Percentiles rank a stretch among this genome's conserved stretches.
Evolutionary conservation across 495 filamentous ascomycete genomes (phyloP).

Genomic region (Penicillium crystallinum): DNA sequence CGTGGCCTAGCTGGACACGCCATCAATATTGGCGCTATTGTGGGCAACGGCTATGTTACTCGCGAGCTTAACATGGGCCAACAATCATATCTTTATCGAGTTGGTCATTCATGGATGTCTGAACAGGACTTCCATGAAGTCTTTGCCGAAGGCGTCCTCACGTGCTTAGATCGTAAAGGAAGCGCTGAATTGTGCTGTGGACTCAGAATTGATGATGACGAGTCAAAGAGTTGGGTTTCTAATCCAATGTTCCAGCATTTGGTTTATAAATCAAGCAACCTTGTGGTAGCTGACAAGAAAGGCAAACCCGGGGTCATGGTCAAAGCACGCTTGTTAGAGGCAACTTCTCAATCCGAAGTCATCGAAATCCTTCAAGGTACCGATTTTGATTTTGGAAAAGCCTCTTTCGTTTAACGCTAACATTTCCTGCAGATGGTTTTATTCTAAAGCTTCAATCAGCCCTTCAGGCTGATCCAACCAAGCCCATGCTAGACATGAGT

Average conservation of each 20-base stretch:
- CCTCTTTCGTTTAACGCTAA: no score
- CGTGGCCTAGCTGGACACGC: constrained; percentile 38
- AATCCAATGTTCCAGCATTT: constrained; percentile 28
- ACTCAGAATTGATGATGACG: constrained; percentile 21
- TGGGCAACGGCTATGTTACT: constrained; percentile 52
- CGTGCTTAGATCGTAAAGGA: constrained; percentile 6
- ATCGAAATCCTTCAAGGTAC: constrained; percentile 14
- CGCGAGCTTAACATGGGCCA: constrained; percentile 22
- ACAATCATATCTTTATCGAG: constrained; percentile 20
- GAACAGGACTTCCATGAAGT: constrained; percentile 56
- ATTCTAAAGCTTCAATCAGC: constrained; percentile 6
- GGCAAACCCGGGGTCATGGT: constrained; percentile 16
- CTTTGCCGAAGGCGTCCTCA: constrained; percentile 52
- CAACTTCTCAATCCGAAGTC: constrained; percentile 12
- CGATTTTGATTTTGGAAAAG: no score
- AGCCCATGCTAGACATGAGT: constrained; percentile 10
- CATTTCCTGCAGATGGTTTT: constrained; percentile 1
- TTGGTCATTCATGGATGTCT: constrained; percentile 42
- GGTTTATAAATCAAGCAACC: constrained; percentile 4
- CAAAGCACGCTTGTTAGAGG: constrained; percentile 17
- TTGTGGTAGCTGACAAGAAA: constrained; percentile 14
- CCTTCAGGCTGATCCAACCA: constrained; percentile 4
- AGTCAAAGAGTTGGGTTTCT: constrained; percentile 27
- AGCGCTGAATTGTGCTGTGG: constrained; percentile 14
- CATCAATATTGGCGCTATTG: constrained; percentile 53